A percentile compares a stretch with the other conserved stretches of the same genome.
Evolutionary conservation across 805 yeast species (phyloP).

Genomic region (Blastobotrys peoriensis): DNA sequence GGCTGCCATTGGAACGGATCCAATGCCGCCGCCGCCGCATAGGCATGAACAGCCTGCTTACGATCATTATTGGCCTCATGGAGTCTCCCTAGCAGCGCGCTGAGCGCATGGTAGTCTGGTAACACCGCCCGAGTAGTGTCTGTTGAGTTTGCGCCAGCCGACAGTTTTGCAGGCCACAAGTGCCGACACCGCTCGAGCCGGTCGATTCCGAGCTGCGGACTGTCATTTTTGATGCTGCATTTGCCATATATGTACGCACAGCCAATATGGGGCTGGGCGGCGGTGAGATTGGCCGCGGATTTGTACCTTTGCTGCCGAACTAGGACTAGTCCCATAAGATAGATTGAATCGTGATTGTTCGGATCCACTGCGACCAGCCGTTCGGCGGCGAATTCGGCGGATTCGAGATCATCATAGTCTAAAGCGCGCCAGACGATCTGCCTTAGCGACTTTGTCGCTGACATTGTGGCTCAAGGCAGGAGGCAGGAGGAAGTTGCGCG

Average conservation of each 20-base stretch:
- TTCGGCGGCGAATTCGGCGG: conserved; percentile 87
- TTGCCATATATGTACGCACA: conserved; percentile 71
- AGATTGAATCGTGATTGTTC: conserved; percentile 53
- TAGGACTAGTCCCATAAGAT: conserved; percentile 64
- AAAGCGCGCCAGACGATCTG: conserved; percentile 61
- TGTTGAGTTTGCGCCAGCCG: background rate
- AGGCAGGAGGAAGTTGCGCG: too few species aligned
- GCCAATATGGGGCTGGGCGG: conserved; percentile 47
- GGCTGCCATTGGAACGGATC: conserved; percentile 89
- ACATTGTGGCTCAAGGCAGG: too few species aligned
- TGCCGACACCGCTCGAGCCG: conserved; percentile 33
- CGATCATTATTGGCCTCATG: conserved; percentile 52
- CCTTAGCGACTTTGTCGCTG: conserved; percentile 19
- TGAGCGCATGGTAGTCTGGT: conserved; percentile 70
- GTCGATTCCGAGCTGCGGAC: conserved; percentile 55
- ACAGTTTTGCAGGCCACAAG: conserved; percentile 7
- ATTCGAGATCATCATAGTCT: conserved; percentile 59
- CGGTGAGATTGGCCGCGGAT: conserved; percentile 48
- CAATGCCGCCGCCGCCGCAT: conserved; percentile 59
- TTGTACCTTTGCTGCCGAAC: conserved; percentile 53
- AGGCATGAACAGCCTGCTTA: conserved; percentile 59
- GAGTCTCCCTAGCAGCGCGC: conserved; percentile 64
- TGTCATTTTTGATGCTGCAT: conserved; percentile 51
- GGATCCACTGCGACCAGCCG: conserved; percentile 60
- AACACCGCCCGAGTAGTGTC: conserved; percentile 18